Conservation (phyloP, 2,329 filamentous ascomycete species). For the Colletotrichum sp. region DNA sequence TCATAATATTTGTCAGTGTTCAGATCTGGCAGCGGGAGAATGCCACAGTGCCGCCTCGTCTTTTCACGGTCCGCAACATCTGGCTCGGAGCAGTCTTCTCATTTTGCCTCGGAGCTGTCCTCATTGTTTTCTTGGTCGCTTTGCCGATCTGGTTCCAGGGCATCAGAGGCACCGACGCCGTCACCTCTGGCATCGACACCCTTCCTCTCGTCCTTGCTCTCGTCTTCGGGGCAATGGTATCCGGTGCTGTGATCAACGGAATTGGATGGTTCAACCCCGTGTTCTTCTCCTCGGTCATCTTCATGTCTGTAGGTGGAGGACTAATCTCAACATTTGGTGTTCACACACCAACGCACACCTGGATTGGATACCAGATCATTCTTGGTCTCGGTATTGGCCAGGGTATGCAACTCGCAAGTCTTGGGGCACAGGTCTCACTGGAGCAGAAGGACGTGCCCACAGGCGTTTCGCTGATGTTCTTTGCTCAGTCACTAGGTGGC, state of each 20-base stretch:
- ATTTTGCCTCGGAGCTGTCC: constrained; percentile 36
- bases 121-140: constrained; percentile 29
- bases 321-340: constrained; percentile 46
- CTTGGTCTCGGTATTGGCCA: constrained; percentile 46
- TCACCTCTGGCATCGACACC: constrained; percentile 42
- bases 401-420: constrained; percentile 46
- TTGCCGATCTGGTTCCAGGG: constrained; percentile 57
- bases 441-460: constrained; percentile 45
- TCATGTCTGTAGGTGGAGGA: constrained; percentile 40
- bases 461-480: constrained; percentile 49
- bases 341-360: constrained; percentile 36
- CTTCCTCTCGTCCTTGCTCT: constrained; percentile 42
- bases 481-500: constrained; percentile 46
- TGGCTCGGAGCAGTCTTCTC: constrained; percentile 37
- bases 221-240: constrained; percentile 35
- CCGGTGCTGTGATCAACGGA: constrained; percentile 37
- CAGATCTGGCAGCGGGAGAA: constrained; percentile 47
- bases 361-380: constrained; percentile 49
- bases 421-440: constrained; percentile 50
- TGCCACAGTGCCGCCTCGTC: constrained; percentile 51
- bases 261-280: constrained; percentile 50
- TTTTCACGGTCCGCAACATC: constrained; percentile 49
- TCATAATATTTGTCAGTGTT: constrained; percentile 29
- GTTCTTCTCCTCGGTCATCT: constrained; percentile 39
- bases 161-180: constrained; percentile 43